Percentiles rank a stretch among this genome's conserved stretches.
These are phyloP conservation scores for Termitomyces sp. DNA, from an alignment of 768 basidiomycete species.

Conservation along the genomic window DNA sequence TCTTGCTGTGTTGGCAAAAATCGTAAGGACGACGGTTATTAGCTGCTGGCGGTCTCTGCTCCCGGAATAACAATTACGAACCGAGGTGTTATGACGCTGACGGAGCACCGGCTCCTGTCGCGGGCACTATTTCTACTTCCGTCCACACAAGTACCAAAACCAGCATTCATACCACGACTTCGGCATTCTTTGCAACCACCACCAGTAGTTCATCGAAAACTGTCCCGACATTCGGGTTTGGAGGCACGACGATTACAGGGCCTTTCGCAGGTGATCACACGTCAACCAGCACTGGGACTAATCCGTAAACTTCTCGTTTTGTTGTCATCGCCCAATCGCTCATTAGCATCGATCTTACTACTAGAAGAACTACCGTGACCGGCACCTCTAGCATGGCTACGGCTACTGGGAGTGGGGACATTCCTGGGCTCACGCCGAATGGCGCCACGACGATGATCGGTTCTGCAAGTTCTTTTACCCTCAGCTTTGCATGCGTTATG, in stretches of 20 bases:
- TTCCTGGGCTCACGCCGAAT: neutral
- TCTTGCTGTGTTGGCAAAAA: neutral
- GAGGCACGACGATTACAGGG: neutral
- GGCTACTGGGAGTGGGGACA: neutral
- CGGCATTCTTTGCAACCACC: neutral
- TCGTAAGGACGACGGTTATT: neutral
- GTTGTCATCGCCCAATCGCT: neutral
- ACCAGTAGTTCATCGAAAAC: neutral
- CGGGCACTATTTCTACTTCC: neutral
- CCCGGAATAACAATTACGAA: neutral
- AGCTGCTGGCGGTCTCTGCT: conserved; percentile 15
- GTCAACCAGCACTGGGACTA: neutral
- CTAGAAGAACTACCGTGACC: neutral
- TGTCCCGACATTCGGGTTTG: neutral
- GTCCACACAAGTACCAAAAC: neutral
- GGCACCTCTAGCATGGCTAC: neutral
- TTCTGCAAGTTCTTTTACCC: neutral
- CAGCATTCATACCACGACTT: neutral
- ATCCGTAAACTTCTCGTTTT: neutral
- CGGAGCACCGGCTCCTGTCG: neutral
- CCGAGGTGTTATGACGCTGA: conserved; percentile 2
- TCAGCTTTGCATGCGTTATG: neutral
- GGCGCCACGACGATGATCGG: neutral
- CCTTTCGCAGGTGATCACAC: neutral
- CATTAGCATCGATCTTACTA: neutral